These are phyloP conservation scores for Vitis hybrid DNA, from an alignment of 177 flowering plant genomes.

Conservation along the genomic window DNA sequence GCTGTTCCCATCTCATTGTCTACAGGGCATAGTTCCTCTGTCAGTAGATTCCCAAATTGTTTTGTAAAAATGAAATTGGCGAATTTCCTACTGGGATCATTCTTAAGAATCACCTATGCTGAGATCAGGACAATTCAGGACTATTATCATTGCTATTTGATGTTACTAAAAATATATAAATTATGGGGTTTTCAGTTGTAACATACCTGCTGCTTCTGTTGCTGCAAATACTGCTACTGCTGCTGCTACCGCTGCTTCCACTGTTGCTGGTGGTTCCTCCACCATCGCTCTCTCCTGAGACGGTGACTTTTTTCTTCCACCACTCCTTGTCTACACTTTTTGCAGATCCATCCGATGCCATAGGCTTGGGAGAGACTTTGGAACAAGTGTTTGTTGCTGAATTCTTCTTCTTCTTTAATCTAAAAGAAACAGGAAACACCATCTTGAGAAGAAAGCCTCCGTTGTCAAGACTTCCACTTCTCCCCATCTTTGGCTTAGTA, in stretches of 20 bases:
- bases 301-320: constrained; percentile 63
- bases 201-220: constrained; percentile 22
- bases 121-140: no score
- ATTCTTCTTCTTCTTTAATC: constrained; percentile 28
- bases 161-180: no score
- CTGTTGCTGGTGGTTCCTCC: constrained; percentile 21
- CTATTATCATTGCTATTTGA: no score
- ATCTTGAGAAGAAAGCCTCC: constrained; percentile 61
- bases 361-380: constrained; percentile 56
- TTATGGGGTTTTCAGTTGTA: no score
- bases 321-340: constrained; percentile 57
- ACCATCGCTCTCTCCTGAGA: constrained; percentile 36
- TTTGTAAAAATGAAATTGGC: no score
- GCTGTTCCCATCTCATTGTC: no score
- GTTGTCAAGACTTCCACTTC: constrained; percentile 36
- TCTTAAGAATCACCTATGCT: no score
- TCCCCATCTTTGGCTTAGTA: constrained; percentile 6
- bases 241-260: constrained; percentile 31
- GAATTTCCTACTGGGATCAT: no score
- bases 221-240: constrained; percentile 36
- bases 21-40: no score
- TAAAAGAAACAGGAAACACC: constrained; percentile 53
- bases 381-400: constrained; percentile 9
- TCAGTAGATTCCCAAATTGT: no score
- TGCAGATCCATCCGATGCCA: constrained; percentile 21